These are phyloP conservation scores for Symbiodinium pilosum DNA, from an alignment of 73 alveolate genomes.

Conservation along the genomic window DNA sequence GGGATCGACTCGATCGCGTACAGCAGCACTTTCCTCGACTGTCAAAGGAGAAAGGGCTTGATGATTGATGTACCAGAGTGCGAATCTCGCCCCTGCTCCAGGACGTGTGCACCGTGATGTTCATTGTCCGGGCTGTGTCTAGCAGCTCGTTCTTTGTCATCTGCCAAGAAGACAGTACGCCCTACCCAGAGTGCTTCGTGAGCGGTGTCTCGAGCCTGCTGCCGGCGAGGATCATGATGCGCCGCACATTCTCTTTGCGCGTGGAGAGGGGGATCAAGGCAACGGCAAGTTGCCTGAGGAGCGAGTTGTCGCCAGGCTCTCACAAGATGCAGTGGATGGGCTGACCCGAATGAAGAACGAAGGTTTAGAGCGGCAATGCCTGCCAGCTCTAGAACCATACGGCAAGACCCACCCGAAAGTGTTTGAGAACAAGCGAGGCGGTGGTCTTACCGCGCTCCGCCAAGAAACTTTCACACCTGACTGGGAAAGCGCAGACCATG, in stretches of 20 bases:
- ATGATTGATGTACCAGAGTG: too few relatives aligned
- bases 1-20: too few relatives aligned
- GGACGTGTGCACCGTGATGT: too few relatives aligned
- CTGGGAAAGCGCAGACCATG: neutral
- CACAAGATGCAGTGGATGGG: neutral
- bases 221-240: slow-evolving; percentile 3
- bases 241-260: slow-evolving; percentile 7
- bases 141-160: too few relatives aligned
- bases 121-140: too few relatives aligned
- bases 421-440: neutral
- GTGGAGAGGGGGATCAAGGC: neutral
- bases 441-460: neutral
- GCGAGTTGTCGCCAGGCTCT: neutral
- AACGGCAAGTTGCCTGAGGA: slow-evolving; percentile 9
- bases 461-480: neutral
- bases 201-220: too few relatives aligned
- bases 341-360: neutral
- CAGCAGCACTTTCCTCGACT: too few relatives aligned
- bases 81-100: too few relatives aligned
- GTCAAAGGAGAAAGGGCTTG: too few relatives aligned
- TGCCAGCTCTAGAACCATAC: slow-evolving; percentile 23
- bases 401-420: neutral
- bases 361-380: neutral
- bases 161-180: too few relatives aligned
- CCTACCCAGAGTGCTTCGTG: too few relatives aligned